Base-by-base conservation (phyloP, 2,329 filamentous ascomycete species). In the Ophiosphaerella herpotricha region DNA sequence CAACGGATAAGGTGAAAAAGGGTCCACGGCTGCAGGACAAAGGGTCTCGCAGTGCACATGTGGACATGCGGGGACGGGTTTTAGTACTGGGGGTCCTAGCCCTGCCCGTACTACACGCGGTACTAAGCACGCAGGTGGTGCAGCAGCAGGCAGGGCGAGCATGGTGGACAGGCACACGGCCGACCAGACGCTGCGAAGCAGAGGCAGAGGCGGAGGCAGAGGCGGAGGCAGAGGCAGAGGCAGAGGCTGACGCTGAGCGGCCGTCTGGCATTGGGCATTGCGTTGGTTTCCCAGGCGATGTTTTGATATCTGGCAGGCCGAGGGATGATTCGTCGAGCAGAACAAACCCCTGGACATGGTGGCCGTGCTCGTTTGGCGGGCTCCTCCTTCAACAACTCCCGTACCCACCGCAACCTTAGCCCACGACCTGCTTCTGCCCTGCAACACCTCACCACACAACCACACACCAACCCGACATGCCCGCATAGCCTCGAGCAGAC, bases 401-500 rank as follows among this genome's bases (percentile, higher is more conserved):
- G 16, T 7, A 24, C 16, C 37, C 39, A 41, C 45, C 32, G 38
- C 45, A 47, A 23, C 39, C 29, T 29, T 8, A 29, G 38, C n/a
- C 32, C 14, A 29, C 45, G 45, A 12, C 39, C 13, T 31, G 36
- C 45, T 36, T 41, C 23, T 42, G 18, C 45, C 18, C 18, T 37
- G 16, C 38, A 29, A 36, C 37, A 37, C 23, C 45, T 21, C 18
- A 5, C 18, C 18, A 21, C 18, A 21, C 18, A 21, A 21, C 18
- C 18, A 21, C 18, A 21, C 18, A 21, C 18, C 18, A 21, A 47
- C 33, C 54, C 61, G 61, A 54, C 41, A 66, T 66, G 63, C 57
- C 48, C 54, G 60, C 63, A 66, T 66, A 66, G 61, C 58, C 50
- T 54, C 49, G 47, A 43, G 47, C 42, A 52, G 55, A 52, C 52